Conservation (phyloP, 257 asterid genomes). For the Nicotiana sylvestris region DNA sequence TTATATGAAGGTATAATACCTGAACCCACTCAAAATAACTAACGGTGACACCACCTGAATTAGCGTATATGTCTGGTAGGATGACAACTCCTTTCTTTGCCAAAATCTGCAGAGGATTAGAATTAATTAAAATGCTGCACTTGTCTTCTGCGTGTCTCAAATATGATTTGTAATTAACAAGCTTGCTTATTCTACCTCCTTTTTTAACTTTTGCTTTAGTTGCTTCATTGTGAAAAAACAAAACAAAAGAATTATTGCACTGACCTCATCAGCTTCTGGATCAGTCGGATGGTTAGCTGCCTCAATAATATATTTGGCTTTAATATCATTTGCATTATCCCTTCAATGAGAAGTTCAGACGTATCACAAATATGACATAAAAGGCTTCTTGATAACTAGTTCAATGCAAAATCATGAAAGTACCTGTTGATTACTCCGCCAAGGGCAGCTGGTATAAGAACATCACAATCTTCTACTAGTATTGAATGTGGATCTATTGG, state of each 20-base stretch:
- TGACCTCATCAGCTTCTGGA: conserved; percentile 89
- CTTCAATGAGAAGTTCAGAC: conserved; percentile 19
- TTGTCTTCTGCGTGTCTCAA: not conserved
- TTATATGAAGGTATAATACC: conserved; percentile 28
- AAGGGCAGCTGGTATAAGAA: conserved; percentile 89
- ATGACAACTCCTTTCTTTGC: conserved; percentile 68
- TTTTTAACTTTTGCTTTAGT: not conserved
- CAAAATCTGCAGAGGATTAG: conserved; percentile 43
- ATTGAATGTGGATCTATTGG: conserved; percentile 44
- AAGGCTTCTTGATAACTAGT: not conserved
- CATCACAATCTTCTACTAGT: conserved; percentile 70
- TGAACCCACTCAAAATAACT: conserved; percentile 85
- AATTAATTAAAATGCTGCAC: not conserved
- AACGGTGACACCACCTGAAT: conserved; percentile 42
- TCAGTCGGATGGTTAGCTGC: conserved; percentile 64
- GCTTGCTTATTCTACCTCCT: too few species aligned
- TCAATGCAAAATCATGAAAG: not conserved
- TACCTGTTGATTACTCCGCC: conserved; percentile 88
- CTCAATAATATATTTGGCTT: conserved; percentile 56
- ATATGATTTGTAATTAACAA: not conserved
- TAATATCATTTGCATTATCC: conserved; percentile 73
- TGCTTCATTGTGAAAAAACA: not conserved
- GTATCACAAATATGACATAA: not conserved
- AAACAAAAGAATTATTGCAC: not conserved
- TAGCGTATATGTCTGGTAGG: conserved; percentile 80